Evolutionary conservation across 2,329 filamentous ascomycete genomes (phyloP).

Genomic region (Penicillium brasilianum): DNA sequence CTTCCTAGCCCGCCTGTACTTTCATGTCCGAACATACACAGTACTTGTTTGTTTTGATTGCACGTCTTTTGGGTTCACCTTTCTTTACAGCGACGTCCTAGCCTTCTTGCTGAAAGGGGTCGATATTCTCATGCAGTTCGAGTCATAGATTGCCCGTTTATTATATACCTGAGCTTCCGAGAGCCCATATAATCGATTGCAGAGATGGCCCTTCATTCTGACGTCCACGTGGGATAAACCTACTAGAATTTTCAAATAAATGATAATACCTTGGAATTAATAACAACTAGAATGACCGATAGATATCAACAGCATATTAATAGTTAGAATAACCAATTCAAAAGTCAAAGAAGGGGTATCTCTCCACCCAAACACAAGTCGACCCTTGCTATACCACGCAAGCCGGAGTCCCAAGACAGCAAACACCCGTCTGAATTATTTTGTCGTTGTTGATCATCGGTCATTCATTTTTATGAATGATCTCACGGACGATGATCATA

Average conservation of each 20-base stretch:
- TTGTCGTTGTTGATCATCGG: background rate
- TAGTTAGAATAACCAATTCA: background rate
- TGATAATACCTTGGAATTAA: background rate
- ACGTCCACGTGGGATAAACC: too few species aligned
- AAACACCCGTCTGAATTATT: background rate
- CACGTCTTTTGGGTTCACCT: background rate
- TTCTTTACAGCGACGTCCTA: constrained; percentile 12
- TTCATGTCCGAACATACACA: constrained; percentile 24
- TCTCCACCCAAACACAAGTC: constrained; percentile 9
- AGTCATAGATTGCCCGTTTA: constrained; percentile 29
- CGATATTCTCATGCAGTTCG: constrained; percentile 9
- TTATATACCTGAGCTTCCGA: constrained; percentile 17
- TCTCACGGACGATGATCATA: constrained; percentile 6
- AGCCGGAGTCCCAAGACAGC: too few species aligned
- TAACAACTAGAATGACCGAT: background rate
- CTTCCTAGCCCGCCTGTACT: background rate
- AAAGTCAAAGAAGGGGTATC: background rate
- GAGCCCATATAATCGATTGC: constrained; percentile 5
- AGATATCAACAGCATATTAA: constrained; percentile 5
- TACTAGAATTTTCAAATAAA: too few species aligned
- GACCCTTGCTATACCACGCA: background rate
- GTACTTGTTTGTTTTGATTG: constrained; percentile 9
- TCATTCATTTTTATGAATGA: background rate
- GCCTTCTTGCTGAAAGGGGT: background rate
- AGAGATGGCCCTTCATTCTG: background rate